Conservation (phyloP, 192 early-diverging fungal species). For the Umbelopsis sp. region DNA sequence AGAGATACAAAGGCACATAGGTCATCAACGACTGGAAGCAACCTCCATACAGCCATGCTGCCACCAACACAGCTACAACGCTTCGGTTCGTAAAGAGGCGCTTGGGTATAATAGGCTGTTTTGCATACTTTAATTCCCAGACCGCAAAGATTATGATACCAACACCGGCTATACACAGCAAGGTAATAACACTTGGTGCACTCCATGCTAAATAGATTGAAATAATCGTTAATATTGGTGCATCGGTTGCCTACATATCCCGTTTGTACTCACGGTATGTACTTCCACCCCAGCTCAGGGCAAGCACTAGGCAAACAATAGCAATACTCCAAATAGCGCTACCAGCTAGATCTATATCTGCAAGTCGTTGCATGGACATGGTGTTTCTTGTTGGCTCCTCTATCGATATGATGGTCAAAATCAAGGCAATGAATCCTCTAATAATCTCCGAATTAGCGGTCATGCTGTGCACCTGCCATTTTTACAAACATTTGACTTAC, state of each 20-base stretch:
- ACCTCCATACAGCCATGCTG: conserved; percentile 31
- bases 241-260: not conserved
- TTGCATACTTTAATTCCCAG: conserved; percentile 22
- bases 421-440: conserved; percentile 37
- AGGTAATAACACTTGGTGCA: conserved; percentile 17
- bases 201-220: conserved; percentile 23
- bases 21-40: conserved; percentile 39
- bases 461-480: not conserved
- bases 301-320: conserved; percentile 50
- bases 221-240: not conserved
- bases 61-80: conserved; percentile 19
- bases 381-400: conserved; percentile 20
- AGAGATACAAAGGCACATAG: conserved; percentile 32
- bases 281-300: conserved; percentile 60
- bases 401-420: conserved; percentile 37
- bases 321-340: conserved; percentile 42
- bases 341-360: conserved; percentile 52
- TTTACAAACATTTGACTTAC: conserved; percentile 29
- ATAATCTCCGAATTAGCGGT: conserved; percentile 35
- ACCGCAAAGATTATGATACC: conserved; percentile 7
- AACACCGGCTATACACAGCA: conserved; percentile 29
- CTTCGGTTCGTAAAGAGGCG: conserved; percentile 34
- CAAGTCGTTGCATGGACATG: conserved; percentile 25
- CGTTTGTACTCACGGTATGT: conserved; percentile 32
- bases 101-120: conserved; percentile 27